Evolutionary conservation across 352 stramenopile species (phyloP).

Genomic region (Phytophthora capsici): DNA sequence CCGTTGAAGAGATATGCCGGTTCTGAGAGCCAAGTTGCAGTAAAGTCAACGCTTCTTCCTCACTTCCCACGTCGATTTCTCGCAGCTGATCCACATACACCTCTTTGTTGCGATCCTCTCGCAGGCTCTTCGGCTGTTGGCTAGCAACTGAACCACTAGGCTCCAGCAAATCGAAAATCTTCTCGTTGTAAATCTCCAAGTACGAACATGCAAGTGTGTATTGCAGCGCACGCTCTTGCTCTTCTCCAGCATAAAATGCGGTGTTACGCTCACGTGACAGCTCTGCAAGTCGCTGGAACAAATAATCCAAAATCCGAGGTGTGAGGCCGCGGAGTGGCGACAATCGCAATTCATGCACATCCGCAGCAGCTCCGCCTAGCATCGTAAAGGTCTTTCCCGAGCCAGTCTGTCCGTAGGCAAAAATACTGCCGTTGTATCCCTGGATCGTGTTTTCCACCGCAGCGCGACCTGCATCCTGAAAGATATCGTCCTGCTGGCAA

Average conservation of each 20-base stretch:
- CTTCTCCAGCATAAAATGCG: conserved; percentile 38
- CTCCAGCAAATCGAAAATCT: conserved; percentile 88
- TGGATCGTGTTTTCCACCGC: conserved; percentile 85
- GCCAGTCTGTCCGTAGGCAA: conserved; percentile 90
- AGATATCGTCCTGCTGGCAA: conserved; percentile 82
- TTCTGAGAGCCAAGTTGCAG: conserved; percentile 83
- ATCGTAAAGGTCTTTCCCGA: conserved; percentile 92
- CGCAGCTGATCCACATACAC: conserved; percentile 86
- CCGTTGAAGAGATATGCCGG: conserved; percentile 94
- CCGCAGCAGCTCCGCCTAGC: conserved; percentile 52
- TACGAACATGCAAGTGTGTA: conserved; percentile 85
- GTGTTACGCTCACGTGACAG: conserved; percentile 50
- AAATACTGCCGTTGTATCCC: conserved; percentile 91
- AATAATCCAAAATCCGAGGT: conserved; percentile 82
- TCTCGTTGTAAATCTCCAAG: conserved; percentile 93
- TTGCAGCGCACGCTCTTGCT: conserved; percentile 45
- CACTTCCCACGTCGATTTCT: conserved; percentile 67
- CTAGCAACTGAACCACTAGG: conserved; percentile 46
- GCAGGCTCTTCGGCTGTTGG: conserved; percentile 69
- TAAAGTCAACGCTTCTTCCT: conserved; percentile 74
- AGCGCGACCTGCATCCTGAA: conserved; percentile 71
- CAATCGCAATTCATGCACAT: conserved; percentile 52
- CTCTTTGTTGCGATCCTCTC: conserved; percentile 76
- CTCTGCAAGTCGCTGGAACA: conserved; percentile 69
- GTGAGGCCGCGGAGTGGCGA: conserved; percentile 76